These are phyloP conservation scores for Ustulina deusta DNA, from an alignment of 2,329 filamentous ascomycete species.

Conservation along the genomic window DNA sequence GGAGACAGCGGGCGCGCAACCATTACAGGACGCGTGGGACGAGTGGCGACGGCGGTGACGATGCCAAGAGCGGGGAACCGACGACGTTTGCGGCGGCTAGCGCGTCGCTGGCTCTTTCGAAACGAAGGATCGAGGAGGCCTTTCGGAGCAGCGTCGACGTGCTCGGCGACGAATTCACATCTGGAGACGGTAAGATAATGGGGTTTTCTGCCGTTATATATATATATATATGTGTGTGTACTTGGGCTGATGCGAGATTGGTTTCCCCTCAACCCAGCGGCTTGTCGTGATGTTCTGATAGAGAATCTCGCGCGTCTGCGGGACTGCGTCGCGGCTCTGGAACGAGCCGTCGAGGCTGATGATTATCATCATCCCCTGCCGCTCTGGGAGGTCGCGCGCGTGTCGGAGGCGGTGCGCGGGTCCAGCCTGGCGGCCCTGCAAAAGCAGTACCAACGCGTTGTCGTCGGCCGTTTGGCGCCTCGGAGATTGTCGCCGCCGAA, in stretches of 20 bases:
- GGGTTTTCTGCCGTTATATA: not conserved
- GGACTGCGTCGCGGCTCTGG: constrained; percentile 48
- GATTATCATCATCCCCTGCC: constrained; percentile 47
- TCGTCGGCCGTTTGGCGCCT: constrained; percentile 49
- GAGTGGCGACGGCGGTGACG: constrained; percentile 19
- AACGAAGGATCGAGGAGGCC: constrained; percentile 49
- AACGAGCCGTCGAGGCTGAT: constrained; percentile 40
- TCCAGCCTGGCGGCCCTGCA: constrained; percentile 51
- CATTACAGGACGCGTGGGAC: constrained; percentile 48
- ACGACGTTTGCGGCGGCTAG: constrained; percentile 49
- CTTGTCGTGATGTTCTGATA: constrained; percentile 49
- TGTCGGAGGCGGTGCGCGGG: constrained; percentile 53
- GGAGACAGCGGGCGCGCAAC: constrained; percentile 50
- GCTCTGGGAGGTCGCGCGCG: constrained; percentile 51
- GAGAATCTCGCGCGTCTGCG: constrained; percentile 48
- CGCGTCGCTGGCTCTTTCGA: constrained; percentile 52
- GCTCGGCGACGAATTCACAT: constrained; percentile 52
- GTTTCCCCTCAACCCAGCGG: constrained; percentile 35
- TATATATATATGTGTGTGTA: not conserved
- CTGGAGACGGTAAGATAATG: constrained; percentile 52
- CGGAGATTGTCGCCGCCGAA: constrained; percentile 33
- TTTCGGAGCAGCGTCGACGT: constrained; percentile 52
- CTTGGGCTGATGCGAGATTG: constrained; percentile 8
- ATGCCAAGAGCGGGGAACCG: not conserved
- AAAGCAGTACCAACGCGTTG: constrained; percentile 54